phyloP scores from a whole-genome alignment of 1,139 yeast genomes.

The Lodderomyces theae region DNA sequence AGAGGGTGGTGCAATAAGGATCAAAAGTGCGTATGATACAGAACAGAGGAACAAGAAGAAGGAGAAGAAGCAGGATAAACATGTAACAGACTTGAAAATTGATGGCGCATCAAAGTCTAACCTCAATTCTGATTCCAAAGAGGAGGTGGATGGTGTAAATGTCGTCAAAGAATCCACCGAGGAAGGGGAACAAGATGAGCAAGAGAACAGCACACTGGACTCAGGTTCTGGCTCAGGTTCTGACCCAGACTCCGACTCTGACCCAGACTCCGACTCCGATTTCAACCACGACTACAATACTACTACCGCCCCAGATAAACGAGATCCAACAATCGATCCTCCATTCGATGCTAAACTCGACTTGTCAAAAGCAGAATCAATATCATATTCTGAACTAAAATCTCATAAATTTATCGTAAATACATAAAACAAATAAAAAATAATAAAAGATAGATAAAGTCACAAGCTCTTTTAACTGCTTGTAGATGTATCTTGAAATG shows the following conservation, averaged over 20 bases:
- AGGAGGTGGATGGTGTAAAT: constrained; percentile 9
- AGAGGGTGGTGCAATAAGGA: constrained; percentile 33
- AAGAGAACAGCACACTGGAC: too few relatives aligned
- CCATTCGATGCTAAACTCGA: constrained; percentile 30
- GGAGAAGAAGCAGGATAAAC: constrained; percentile 9
- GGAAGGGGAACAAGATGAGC: constrained; percentile 6
- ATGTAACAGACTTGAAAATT: constrained; percentile 8
- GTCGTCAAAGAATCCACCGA: background rate
- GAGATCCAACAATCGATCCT: constrained; percentile 27
- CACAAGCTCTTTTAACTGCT: too few relatives aligned
- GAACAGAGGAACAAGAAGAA: constrained; percentile 12
- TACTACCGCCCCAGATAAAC: constrained; percentile 3
- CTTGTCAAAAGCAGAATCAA: constrained; percentile 15
- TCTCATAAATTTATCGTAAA: constrained; percentile 7
- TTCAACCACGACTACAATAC: constrained; percentile 7
- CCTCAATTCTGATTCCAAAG: constrained; percentile 9
- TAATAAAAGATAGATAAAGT: background rate
- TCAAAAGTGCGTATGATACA: constrained; percentile 52
- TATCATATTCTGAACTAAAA: constrained; percentile 8
- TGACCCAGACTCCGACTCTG: constrained; percentile 7
- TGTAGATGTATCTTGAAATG: too few relatives aligned
- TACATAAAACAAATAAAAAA: constrained; percentile 1
- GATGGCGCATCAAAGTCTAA: constrained; percentile 7
- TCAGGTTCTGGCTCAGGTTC: constrained; percentile 10
- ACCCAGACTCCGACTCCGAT: constrained; percentile 12